These are phyloP conservation scores for Sedum album DNA, from an alignment of 164 flowering plant species.

Conservation along the genomic window DNA sequence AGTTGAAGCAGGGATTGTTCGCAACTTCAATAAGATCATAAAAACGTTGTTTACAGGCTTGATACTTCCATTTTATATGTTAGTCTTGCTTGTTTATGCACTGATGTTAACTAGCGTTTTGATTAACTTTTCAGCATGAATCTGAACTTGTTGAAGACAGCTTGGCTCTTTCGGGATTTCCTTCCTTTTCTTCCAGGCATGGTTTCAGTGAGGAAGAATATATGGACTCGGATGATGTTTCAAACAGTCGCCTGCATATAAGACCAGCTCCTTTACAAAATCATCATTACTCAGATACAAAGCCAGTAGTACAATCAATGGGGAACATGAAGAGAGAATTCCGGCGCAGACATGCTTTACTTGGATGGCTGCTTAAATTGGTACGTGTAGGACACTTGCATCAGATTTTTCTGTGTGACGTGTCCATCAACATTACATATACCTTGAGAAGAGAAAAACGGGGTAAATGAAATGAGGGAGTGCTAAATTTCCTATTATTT, in stretches of 20 bases:
- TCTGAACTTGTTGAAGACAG: conserved; percentile 83
- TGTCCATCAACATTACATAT: background rate
- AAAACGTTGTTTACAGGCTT: background rate
- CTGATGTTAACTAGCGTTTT: background rate
- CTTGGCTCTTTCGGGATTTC: conserved; percentile 59
- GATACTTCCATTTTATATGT: background rate
- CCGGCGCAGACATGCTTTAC: conserved; percentile 39
- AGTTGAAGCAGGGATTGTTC: background rate
- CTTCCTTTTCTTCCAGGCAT: conserved; percentile 40
- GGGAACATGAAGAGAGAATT: conserved; percentile 53
- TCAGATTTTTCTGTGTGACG: background rate
- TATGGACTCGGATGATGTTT: conserved; percentile 71
- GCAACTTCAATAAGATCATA: background rate
- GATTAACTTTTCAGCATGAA: conserved; percentile 44
- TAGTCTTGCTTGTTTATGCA: background rate
- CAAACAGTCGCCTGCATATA: conserved; percentile 31
- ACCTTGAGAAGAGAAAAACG: background rate
- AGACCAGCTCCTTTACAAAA: conserved; percentile 36
- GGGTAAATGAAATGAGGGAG: background rate
- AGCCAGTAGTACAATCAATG: conserved; percentile 31
- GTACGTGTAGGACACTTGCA: conserved; percentile 23
- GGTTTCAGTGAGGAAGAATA: conserved; percentile 82
- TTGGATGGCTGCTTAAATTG: conserved; percentile 73
- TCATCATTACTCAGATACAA: conserved; percentile 37
- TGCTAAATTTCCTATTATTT: background rate